phyloP scores from a whole-genome alignment of 2,329 filamentous ascomycete species.

The Cladosporium sphaerospermum region DNA sequence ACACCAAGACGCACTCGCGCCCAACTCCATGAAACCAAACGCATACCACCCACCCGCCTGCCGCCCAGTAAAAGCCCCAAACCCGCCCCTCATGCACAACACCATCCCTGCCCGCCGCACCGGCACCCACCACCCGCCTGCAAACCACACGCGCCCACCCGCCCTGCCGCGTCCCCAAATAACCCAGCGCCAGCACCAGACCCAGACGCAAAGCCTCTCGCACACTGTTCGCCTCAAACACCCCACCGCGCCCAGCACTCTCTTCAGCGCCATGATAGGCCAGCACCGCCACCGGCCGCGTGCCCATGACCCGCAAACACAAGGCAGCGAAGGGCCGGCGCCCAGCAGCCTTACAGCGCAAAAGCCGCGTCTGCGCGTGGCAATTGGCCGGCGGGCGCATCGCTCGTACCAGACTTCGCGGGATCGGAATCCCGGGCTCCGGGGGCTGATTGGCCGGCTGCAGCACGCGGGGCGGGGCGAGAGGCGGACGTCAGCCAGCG shows the following conservation, averaged over 20 bases:
- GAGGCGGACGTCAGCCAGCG: too few species aligned
- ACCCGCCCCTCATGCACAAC: neutral
- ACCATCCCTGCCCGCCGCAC: conserved; percentile 3
- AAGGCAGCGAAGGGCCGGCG: too few species aligned
- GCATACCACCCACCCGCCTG: too few species aligned
- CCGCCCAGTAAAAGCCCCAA: neutral
- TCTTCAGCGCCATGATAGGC: neutral
- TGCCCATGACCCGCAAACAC: conserved; percentile 10
- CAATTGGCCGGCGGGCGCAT: neutral
- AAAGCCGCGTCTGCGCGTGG: neutral
- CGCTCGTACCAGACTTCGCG: conserved; percentile 6
- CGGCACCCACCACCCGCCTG: neutral
- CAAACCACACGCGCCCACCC: too few species aligned
- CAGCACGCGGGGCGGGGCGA: too few species aligned
- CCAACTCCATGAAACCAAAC: too few species aligned
- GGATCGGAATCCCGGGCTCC: too few species aligned
- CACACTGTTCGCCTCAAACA: conserved; percentile 6
- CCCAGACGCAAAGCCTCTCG: too few species aligned
- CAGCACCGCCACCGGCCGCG: conserved; percentile 8
- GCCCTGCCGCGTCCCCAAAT: too few species aligned
- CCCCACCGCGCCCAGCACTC: neutral
- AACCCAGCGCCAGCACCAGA: too few species aligned
- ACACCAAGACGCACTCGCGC: too few species aligned
- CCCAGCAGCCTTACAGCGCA: neutral
- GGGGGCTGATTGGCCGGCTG: neutral